These are phyloP conservation scores for Quercus phellos DNA, from an alignment of 331 rosid genomes.

Conservation along the genomic window DNA sequence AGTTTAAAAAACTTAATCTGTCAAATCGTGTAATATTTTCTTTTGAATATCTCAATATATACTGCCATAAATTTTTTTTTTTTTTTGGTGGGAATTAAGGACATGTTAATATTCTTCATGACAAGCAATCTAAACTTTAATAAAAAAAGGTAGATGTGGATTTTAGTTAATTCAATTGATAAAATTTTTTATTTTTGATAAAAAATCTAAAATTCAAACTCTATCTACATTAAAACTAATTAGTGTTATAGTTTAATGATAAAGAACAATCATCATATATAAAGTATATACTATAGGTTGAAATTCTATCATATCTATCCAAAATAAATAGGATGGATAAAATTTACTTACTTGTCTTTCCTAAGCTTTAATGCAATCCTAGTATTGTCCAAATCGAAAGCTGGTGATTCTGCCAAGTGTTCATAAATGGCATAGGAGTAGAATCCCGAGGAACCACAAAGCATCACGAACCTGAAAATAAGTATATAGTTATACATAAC, in stretches of 20 bases:
- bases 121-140: neutral
- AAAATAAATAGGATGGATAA: too few relatives aligned
- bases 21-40: neutral
- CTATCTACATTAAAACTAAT: too few relatives aligned
- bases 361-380: conserved; percentile 64
- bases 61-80: neutral
- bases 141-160: too few relatives aligned
- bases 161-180: too few relatives aligned
- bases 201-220: too few relatives aligned
- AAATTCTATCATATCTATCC: too few relatives aligned
- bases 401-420: conserved; percentile 74
- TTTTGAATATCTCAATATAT: neutral
- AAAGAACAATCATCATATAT: too few relatives aligned
- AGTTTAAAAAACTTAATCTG: neutral
- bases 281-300: rapidly evolving
- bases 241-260: rapidly evolving
- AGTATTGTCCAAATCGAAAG: conserved; percentile 70
- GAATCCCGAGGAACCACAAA: conserved; percentile 64
- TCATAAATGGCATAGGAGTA: conserved; percentile 72
- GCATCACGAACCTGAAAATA: conserved; percentile 56
- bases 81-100: neutral
- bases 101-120: neutral
- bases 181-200: rapidly evolving
- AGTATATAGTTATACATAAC: neutral
- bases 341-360: conserved; percentile 54